phyloP scores from a whole-genome alignment of 768 basidiomycete species.

The Calvatia gigantea region DNA sequence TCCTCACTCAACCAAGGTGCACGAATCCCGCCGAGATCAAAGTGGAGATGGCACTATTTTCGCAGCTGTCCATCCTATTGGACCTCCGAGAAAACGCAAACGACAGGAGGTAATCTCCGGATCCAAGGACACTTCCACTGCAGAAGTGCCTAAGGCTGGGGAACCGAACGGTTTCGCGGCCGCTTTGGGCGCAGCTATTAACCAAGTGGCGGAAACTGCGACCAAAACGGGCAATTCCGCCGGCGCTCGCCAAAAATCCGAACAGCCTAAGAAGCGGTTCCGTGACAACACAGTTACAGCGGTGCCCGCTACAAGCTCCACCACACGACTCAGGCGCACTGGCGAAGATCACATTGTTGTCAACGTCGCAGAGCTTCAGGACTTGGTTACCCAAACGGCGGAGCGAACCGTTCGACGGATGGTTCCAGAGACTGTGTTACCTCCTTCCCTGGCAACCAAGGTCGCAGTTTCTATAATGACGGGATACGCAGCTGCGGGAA shows the following conservation, averaged over 20 bases:
- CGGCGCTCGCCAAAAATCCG: background rate
- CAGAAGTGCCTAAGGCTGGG: background rate
- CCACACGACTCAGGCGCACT: background rate
- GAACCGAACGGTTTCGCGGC: background rate
- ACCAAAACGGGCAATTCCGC: background rate
- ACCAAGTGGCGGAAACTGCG: background rate
- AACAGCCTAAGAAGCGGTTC: background rate
- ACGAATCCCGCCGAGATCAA: background rate
- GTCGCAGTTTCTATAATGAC: slow-evolving; percentile 4
- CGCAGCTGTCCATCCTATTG: background rate
- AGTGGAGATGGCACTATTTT: background rate
- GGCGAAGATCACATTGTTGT: background rate
- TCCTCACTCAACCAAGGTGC: background rate
- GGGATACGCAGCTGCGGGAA: slow-evolving; percentile 1
- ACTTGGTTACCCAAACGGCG: background rate
- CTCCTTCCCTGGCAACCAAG: background rate
- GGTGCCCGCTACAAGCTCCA: background rate
- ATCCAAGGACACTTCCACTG: background rate
- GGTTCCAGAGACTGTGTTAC: background rate
- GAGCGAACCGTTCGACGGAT: slow-evolving; percentile 1
- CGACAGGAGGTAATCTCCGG: background rate
- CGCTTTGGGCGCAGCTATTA: slow-evolving; percentile 7
- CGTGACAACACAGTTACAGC: background rate
- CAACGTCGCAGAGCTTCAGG: background rate
- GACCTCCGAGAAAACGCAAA: slow-evolving; percentile 3